These are phyloP conservation scores for Aspergillus texensis DNA, from an alignment of 2,329 filamentous ascomycete genomes.

Conservation along the genomic window DNA sequence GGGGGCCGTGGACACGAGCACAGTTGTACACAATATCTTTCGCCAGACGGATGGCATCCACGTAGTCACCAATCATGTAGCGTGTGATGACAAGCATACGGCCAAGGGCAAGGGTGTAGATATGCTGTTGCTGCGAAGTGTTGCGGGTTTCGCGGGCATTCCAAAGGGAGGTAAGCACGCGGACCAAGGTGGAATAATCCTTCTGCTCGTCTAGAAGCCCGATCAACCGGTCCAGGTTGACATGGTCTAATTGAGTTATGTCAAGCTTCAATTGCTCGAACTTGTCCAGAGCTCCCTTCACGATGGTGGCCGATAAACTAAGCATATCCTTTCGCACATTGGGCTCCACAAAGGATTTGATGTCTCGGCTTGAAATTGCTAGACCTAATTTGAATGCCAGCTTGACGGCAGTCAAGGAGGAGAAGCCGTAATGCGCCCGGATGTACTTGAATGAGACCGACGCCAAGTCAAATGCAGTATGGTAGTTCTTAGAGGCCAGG, in stretches of 20 bases:
- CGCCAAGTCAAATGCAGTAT: conserved; percentile 37
- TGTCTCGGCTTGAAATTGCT: conserved; percentile 39
- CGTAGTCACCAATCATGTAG: conserved; percentile 51
- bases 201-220: conserved; percentile 48
- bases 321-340: conserved; percentile 43
- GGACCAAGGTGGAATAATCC: conserved; percentile 48
- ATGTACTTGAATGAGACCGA: conserved; percentile 38
- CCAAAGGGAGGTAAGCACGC: conserved; percentile 49
- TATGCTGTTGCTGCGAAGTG: conserved; percentile 36
- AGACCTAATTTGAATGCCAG: conserved; percentile 40
- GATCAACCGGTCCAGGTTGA: conserved; percentile 47
- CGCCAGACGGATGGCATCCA: conserved; percentile 50
- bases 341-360: conserved; percentile 31
- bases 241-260: conserved; percentile 44
- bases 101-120: conserved; percentile 51
- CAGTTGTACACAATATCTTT: conserved; percentile 61
- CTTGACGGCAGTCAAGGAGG: conserved; percentile 33
- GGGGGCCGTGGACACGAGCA: conserved; percentile 54
- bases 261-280: conserved; percentile 47
- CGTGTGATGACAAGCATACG: conserved; percentile 54
- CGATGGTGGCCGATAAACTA: conserved; percentile 43
- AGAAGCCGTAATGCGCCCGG: conserved; percentile 34
- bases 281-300: conserved; percentile 44
- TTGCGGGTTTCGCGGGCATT: conserved; percentile 46
- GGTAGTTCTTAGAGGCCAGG: conserved; percentile 31